Percentiles rank a stretch among this genome's conserved stretches.
phyloP scores from a whole-genome alignment of 306 rosid genomes.

The Acacia crassicarpa region DNA sequence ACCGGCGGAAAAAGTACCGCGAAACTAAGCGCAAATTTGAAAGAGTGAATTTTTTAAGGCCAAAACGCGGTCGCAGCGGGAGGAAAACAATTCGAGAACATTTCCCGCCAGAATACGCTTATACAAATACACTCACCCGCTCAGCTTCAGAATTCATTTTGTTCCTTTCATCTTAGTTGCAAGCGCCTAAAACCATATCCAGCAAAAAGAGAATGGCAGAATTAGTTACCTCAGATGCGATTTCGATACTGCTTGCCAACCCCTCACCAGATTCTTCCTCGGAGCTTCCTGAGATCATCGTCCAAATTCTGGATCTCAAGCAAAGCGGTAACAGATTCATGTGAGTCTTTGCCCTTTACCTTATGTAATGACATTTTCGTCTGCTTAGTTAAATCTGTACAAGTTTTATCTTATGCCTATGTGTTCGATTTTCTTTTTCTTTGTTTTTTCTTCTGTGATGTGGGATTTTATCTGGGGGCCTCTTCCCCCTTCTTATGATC shows the following conservation, averaged over 20 bases:
- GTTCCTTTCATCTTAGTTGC: not conserved
- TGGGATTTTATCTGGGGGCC: not conserved
- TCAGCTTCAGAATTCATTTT: too few relatives aligned
- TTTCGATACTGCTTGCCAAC: slow-evolving; percentile 54
- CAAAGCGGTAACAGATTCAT: slow-evolving; percentile 61
- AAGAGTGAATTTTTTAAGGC: not conserved
- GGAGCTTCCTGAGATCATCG: slow-evolving; percentile 62
- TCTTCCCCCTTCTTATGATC: not conserved
- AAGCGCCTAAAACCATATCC: not conserved
- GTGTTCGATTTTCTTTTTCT: not conserved
- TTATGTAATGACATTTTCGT: not conserved
- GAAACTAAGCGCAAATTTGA: not conserved
- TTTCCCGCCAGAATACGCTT: slow-evolving; percentile 30
- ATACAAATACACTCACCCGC: slow-evolving; percentile 25
- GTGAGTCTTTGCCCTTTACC: slow-evolving; percentile 35
- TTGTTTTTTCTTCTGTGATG: not conserved
- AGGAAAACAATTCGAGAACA: not conserved
- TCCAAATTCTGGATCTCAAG: slow-evolving; percentile 78
- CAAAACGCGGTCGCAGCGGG: slow-evolving; percentile 24
- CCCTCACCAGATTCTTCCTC: slow-evolving; percentile 61
- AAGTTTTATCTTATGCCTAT: not conserved
- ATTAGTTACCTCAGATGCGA: slow-evolving; percentile 50
- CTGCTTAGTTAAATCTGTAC: not conserved
- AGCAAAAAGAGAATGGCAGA: slow-evolving; percentile 46
- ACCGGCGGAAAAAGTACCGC: not conserved